phyloP scores from a whole-genome alignment of 2,329 filamentous ascomycete species.

The Fusarium sp. region DNA sequence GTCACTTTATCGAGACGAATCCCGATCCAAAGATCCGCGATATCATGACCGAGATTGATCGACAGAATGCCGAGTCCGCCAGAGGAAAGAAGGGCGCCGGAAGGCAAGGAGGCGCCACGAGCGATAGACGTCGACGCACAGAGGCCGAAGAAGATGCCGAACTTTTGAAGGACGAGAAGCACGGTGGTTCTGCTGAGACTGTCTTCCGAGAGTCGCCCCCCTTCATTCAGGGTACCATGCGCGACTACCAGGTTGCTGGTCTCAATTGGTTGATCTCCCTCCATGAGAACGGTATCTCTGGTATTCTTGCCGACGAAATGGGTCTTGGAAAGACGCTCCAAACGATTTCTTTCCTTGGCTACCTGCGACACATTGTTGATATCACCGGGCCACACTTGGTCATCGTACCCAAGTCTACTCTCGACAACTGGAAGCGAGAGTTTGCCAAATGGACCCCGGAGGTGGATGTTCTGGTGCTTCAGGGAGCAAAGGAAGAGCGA shows the following conservation, averaged over 20 bases:
- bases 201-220: slow-evolving; percentile 92
- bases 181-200: slow-evolving; percentile 82
- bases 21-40: slow-evolving; percentile 94
- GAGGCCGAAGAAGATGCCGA: slow-evolving; percentile 99
- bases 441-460: slow-evolving; percentile 95
- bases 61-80: slow-evolving; percentile 79
- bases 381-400: slow-evolving; percentile 92
- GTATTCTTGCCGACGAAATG: slow-evolving; percentile 98
- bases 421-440: slow-evolving; percentile 98
- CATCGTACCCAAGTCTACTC: slow-evolving; percentile 92
- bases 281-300: slow-evolving; percentile 98
- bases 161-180: slow-evolving; percentile 82
- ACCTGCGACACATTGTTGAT: slow-evolving; percentile 87
- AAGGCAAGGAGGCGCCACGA: slow-evolving; percentile 84
- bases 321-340: slow-evolving; percentile 97
- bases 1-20: slow-evolving; percentile 98
- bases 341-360: slow-evolving; percentile 95
- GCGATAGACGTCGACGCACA: slow-evolving; percentile 81
- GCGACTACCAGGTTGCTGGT: slow-evolving; percentile 94
- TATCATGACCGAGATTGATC: slow-evolving; percentile 92
- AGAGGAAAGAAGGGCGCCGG: slow-evolving; percentile 75
- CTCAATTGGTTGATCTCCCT: slow-evolving; percentile 98
- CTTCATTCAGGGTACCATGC: slow-evolving; percentile 89
- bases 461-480: slow-evolving; percentile 90
- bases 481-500: slow-evolving; percentile 94